These are phyloP conservation scores for Selenicereus undatus DNA, from an alignment of 148 eudicot genomes.

Conservation along the genomic window DNA sequence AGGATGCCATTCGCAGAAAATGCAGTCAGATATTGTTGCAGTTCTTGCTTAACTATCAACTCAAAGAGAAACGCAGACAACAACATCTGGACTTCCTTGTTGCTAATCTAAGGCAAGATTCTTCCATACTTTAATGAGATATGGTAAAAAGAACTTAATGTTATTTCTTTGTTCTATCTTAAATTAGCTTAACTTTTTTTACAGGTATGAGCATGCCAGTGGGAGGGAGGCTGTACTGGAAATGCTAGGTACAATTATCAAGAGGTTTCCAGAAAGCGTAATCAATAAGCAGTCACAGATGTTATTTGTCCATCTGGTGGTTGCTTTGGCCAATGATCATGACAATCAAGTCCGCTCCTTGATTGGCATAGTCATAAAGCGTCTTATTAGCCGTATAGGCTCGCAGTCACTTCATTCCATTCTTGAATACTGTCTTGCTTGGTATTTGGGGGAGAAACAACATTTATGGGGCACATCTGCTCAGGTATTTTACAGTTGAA, in stretches of 20 bases:
- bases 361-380: slow-evolving; percentile 73
- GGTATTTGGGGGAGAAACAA: slow-evolving; percentile 65
- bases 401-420: slow-evolving; percentile 43
- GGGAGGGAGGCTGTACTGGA: slow-evolving; percentile 92
- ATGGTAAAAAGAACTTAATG: background rate
- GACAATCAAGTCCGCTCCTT: slow-evolving; percentile 69
- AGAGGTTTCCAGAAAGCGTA: slow-evolving; percentile 53
- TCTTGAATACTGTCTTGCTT: slow-evolving; percentile 54
- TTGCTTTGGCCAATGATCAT: slow-evolving; percentile 66
- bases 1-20: slow-evolving; percentile 66
- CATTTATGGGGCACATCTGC: slow-evolving; percentile 74
- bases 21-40: slow-evolving; percentile 81
- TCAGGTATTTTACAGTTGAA: too few relatives aligned
- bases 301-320: slow-evolving; percentile 56
- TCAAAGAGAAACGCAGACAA: slow-evolving; percentile 55
- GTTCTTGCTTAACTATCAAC: slow-evolving; percentile 75
- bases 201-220: slow-evolving; percentile 82
- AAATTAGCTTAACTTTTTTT: slow-evolving; percentile 15
- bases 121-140: too few relatives aligned
- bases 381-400: slow-evolving; percentile 62
- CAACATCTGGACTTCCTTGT: slow-evolving; percentile 72
- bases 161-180: background rate
- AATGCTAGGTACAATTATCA: slow-evolving; percentile 69
- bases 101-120: slow-evolving; percentile 58
- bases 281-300: slow-evolving; percentile 52